Conservation (phyloP, 352 stramenopile genomes). For the Pythium chondricola region DNA sequence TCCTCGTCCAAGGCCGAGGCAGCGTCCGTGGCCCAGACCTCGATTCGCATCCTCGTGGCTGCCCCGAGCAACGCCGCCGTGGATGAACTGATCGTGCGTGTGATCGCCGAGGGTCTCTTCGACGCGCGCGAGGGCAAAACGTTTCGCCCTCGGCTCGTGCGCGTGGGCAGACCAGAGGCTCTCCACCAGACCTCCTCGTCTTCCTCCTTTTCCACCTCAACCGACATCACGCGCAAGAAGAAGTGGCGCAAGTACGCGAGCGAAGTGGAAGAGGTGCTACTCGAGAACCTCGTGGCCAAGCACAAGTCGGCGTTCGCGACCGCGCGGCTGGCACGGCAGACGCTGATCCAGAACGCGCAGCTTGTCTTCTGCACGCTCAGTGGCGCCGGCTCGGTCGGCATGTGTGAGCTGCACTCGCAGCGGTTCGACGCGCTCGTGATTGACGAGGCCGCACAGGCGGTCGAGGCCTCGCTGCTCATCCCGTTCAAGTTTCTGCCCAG, state of each 20-base stretch:
- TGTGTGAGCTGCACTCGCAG: constrained; percentile 84
- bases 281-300: constrained; percentile 62
- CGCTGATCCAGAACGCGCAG: constrained; percentile 68
- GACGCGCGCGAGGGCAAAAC: constrained; percentile 37
- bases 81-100: constrained; percentile 64
- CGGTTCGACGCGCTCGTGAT: constrained; percentile 96
- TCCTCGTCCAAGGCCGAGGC: constrained; percentile 4
- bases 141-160: constrained; percentile 64
- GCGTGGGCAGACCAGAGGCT: constrained; percentile 56
- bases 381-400: constrained; percentile 61
- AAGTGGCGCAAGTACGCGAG: constrained; percentile 71
- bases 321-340: constrained; percentile 48
- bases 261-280: constrained; percentile 63
- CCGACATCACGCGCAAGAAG: constrained; percentile 43
- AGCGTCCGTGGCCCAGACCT: constrained; percentile 31
- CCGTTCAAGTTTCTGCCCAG: constrained; percentile 90
- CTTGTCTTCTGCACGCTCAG: constrained; percentile 86
- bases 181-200: constrained; percentile 22
- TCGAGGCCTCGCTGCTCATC: constrained; percentile 96
- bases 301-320: constrained; percentile 53
- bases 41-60: constrained; percentile 68
- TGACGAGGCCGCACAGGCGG: constrained; percentile 96
- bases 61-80: constrained; percentile 78
- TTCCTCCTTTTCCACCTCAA: constrained; percentile 5
- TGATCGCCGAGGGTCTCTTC: constrained; percentile 61